Evolutionary conservation across 2,329 filamentous ascomycete species (phyloP).

Genomic region (Pyrenochaeta sp.): DNA sequence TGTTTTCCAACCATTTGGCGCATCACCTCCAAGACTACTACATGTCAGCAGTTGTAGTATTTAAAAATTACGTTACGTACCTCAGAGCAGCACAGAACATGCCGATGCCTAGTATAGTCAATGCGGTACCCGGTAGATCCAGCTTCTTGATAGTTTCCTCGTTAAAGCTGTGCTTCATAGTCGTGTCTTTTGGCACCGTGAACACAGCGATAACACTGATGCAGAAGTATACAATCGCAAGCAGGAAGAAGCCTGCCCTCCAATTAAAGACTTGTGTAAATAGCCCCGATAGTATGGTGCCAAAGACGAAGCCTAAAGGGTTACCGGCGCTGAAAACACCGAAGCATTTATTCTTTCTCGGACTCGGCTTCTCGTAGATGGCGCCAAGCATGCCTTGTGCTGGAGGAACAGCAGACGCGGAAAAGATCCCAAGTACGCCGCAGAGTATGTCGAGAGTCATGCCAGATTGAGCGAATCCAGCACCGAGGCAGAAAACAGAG

Average conservation of each 20-base stretch:
- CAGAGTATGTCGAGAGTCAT: conserved; percentile 70
- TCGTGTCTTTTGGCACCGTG: conserved; percentile 66
- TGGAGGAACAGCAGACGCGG: conserved; percentile 70
- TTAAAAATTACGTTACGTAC: conserved; percentile 47
- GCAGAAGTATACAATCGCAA: conserved; percentile 70
- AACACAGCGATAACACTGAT: conserved; percentile 67
- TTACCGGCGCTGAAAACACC: conserved; percentile 69
- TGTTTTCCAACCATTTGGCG: conserved; percentile 69
- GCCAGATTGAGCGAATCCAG: conserved; percentile 67
- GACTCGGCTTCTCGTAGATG: conserved; percentile 68
- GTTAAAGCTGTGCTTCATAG: conserved; percentile 56
- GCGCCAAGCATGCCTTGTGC: conserved; percentile 71
- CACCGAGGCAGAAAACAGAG: conserved; percentile 63
- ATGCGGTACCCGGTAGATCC: conserved; percentile 67
- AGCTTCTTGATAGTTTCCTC: conserved; percentile 63
- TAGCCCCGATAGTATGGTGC: conserved; percentile 69
- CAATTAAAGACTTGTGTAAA: conserved; percentile 69
- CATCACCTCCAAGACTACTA: conserved; percentile 59
- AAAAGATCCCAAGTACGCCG: conserved; percentile 70
- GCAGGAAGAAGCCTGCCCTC: conserved; percentile 69
- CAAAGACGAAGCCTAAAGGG: conserved; percentile 65
- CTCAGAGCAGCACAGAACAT: conserved; percentile 70
- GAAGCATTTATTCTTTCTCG: conserved; percentile 71
- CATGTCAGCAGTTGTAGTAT: conserved; percentile 15
- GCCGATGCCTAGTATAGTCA: conserved; percentile 71